A percentile compares a stretch with the other conserved stretches of the same genome.
phyloP scores from a whole-genome alignment of 2,329 filamentous ascomycete species.

The Karstenula rhodostoma region DNA sequence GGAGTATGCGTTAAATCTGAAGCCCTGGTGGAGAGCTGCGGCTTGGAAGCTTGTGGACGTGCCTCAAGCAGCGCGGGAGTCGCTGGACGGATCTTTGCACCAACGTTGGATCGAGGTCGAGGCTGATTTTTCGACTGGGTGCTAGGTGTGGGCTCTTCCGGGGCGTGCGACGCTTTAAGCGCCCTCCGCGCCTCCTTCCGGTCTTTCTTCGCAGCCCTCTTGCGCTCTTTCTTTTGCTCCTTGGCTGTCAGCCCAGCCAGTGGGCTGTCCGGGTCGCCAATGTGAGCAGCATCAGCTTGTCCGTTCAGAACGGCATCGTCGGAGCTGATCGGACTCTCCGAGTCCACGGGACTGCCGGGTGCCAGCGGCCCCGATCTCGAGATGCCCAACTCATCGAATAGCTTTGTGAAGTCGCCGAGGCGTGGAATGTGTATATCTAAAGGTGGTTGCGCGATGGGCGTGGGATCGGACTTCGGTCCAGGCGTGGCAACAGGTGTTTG shows the following conservation, averaged over 20 bases:
- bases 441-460: neutral
- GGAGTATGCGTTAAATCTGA: neutral
- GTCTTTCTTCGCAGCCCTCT: slow-evolving; percentile 27
- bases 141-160: neutral
- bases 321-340: slow-evolving; percentile 50
- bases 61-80: slow-evolving; percentile 21
- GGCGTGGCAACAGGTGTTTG: neutral
- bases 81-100: slow-evolving; percentile 36
- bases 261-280: slow-evolving; percentile 3
- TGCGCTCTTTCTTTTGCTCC: slow-evolving; percentile 37
- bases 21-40: neutral
- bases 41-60: neutral
- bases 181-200: slow-evolving; percentile 18
- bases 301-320: slow-evolving; percentile 47
- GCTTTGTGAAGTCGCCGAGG: slow-evolving; percentile 57
- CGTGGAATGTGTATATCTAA: slow-evolving; percentile 22
- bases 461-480: neutral
- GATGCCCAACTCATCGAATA: slow-evolving; percentile 56
- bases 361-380: slow-evolving; percentile 29
- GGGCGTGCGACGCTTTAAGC: neutral
- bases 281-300: neutral
- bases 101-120: slow-evolving; percentile 38
- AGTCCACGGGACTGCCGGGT: slow-evolving; percentile 33
- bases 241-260: slow-evolving; percentile 32
- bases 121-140: neutral